phyloP scores from a whole-genome alignment of 179 eudicot species.

The Nepenthes alata region DNA sequence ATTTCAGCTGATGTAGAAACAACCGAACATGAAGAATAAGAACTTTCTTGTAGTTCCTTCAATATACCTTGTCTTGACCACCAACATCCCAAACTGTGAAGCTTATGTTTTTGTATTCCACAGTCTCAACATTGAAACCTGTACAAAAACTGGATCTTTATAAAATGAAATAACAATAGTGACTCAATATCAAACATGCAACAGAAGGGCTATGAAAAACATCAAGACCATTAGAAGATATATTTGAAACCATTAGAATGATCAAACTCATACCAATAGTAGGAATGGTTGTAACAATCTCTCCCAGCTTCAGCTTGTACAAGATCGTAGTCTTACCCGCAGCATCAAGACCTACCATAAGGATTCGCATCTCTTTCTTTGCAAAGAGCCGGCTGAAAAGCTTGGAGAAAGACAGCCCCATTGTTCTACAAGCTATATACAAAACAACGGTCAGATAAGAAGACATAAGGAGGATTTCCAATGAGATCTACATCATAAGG shows the following conservation, averaged over 20 bases:
- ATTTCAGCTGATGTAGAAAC: not conserved
- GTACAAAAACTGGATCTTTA: slow-evolving; percentile 1
- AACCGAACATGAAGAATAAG: not conserved
- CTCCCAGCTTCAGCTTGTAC: slow-evolving; percentile 55
- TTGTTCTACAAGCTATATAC: slow-evolving; percentile 6
- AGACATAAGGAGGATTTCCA: no score
- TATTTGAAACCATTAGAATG: not conserved
- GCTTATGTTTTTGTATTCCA: slow-evolving; percentile 54
- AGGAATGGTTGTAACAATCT: slow-evolving; percentile 55
- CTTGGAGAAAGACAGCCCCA: slow-evolving; percentile 50
- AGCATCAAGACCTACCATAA: slow-evolving; percentile 60
- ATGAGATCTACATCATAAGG: no score
- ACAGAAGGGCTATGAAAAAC: not conserved
- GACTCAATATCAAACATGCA: not conserved
- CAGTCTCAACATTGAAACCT: slow-evolving; percentile 56
- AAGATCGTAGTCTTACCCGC: slow-evolving; percentile 59
- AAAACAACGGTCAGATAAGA: no score
- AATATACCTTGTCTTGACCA: slow-evolving; percentile 58
- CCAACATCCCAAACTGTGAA: slow-evolving; percentile 66
- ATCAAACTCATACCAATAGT: slow-evolving; percentile 33
- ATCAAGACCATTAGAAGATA: not conserved
- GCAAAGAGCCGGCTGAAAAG: slow-evolving; percentile 45
- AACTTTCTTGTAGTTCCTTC: not conserved
- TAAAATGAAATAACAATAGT: not conserved
- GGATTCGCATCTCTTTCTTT: slow-evolving; percentile 45